These are phyloP conservation scores for Mycena citricolor DNA, from an alignment of 1,284 basidiomycete species.

Conservation along the genomic window DNA sequence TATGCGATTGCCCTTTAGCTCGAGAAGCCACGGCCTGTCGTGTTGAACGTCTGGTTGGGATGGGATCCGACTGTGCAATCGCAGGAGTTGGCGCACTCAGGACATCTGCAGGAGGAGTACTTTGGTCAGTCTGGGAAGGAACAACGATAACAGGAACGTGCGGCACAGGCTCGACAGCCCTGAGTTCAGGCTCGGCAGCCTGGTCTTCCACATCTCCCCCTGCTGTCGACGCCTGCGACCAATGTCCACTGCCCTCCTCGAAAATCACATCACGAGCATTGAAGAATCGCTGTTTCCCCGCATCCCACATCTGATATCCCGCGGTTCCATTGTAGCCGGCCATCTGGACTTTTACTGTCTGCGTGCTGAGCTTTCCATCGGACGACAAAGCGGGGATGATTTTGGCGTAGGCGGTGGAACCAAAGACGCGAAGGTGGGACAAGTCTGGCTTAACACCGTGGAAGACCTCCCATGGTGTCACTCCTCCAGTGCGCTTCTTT, in stretches of 20 bases:
- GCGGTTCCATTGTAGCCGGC: slow-evolving; percentile 27
- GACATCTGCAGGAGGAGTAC: not conserved
- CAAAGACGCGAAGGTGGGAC: slow-evolving; percentile 28
- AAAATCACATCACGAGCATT: slow-evolving; percentile 29
- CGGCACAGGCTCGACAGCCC: not conserved
- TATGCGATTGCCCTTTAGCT: slow-evolving; percentile 6
- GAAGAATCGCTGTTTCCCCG: slow-evolving; percentile 3
- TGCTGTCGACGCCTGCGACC: slow-evolving; percentile 17
- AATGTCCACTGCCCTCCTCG: slow-evolving; percentile 24
- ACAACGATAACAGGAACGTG: not conserved
- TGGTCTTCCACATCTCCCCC: slow-evolving; percentile 12
- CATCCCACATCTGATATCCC: slow-evolving; percentile 26
- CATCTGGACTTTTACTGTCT: slow-evolving; percentile 23
- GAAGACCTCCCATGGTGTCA: slow-evolving; percentile 24
- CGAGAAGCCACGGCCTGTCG: not conserved
- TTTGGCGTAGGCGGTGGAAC: slow-evolving; percentile 27
- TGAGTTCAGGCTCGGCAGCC: too few relatives aligned
- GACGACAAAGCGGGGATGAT: slow-evolving; percentile 24
- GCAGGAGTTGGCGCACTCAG: slow-evolving; percentile 1
- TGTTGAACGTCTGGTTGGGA: slow-evolving; percentile 3
- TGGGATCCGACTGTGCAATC: not conserved
- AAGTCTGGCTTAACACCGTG: slow-evolving; percentile 25
- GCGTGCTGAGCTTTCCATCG: slow-evolving; percentile 26
- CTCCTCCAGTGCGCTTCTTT: slow-evolving; percentile 17
- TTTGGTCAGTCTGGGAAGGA: slow-evolving; percentile 1